Base-by-base conservation (phyloP, 768 basidiomycete genomes). In the Pleurotus sapidus region DNA sequence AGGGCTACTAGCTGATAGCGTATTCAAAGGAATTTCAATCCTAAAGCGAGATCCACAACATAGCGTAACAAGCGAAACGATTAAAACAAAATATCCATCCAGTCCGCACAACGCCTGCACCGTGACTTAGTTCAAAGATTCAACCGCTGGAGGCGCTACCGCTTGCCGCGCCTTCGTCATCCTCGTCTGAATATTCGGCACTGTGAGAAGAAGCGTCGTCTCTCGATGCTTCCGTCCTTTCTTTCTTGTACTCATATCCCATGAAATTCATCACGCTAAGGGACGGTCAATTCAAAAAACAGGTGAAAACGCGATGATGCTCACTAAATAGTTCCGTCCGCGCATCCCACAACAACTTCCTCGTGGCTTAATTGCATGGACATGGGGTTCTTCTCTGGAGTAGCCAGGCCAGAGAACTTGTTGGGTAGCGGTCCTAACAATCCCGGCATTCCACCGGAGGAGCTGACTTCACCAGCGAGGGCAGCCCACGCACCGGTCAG, bases 361-460 rank as follows among this genome's bases (percentile, higher is more conserved):
- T 95, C 93, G 62, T 93, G 89, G 63, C 89, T 93, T 64, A 95
- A 69, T 61, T 92, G 91, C 87, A 96, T 90, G 60, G 89, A 90
- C 93, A 94, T 94, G 6, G 93, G 94, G 64, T 95, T 94, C 81
- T 94, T 92, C 71, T 90, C 93, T 1, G 94, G 92, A 20, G 84
- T 89, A 27, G 91, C 89, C 43, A 96, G 77, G 2, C 92, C 92
- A 17, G 77, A 67, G 63, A 93, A 94, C 67, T 88, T 91, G 34
- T 65, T 64, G 1, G 91, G 91, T 11, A 91, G 67, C 15, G 73
- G 62, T 0, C 91, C 86, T 42, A 82, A 69, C 0, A 92, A 64
- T 5, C 89, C 91, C 62, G 81, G 84, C 11, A 83, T 72, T 3
- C 70, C 72, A 4, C 66, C 70, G 2, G 70, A 69, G n/a, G 71